Evolutionary conservation across 2,329 filamentous ascomycete species (phyloP).

Genomic region (Dendrostoma leiphaemia): DNA sequence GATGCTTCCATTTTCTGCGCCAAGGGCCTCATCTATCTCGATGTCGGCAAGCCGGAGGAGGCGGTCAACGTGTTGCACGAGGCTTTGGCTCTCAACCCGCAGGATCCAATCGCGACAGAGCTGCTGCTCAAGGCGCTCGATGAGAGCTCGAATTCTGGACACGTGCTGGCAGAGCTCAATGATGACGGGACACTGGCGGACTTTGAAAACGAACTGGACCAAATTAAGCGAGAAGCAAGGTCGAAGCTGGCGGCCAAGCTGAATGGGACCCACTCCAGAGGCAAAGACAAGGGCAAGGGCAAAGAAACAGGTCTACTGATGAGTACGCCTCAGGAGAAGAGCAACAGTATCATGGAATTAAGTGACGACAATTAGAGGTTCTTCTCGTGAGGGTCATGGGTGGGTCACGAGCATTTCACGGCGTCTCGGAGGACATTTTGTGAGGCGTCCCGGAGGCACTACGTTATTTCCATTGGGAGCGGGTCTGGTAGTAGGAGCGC

Average conservation of each 20-base stretch:
- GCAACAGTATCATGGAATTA: constrained; percentile 54
- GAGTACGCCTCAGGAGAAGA: constrained; percentile 33
- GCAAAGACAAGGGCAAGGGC: constrained; percentile 37
- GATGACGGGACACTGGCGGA: constrained; percentile 32
- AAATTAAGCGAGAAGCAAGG: constrained; percentile 44
- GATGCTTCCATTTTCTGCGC: constrained; percentile 76
- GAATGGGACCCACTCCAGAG: constrained; percentile 24
- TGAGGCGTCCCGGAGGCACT: constrained; percentile 3
- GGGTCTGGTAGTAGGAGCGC: background rate
- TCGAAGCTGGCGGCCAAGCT: constrained; percentile 30
- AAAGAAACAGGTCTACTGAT: constrained; percentile 42
- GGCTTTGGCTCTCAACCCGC: constrained; percentile 73
- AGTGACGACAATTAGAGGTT: constrained; percentile 48
- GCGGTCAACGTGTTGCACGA: constrained; percentile 83
- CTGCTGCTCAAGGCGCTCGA: constrained; percentile 70
- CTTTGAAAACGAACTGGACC: constrained; percentile 52
- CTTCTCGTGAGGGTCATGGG: background rate
- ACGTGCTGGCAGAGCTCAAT: constrained; percentile 15
- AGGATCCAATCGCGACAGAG: constrained; percentile 80
- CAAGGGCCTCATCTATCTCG: constrained; percentile 81
- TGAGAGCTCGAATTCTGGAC: constrained; percentile 47
- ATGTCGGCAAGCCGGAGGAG: constrained; percentile 70
- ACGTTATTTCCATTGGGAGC: constrained; percentile 3
- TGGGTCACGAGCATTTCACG: constrained; percentile 10
- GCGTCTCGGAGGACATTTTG: constrained; percentile 14